Evolutionary conservation across 2,329 filamentous ascomycete species (phyloP).

Genomic region (Pseudocercospora ulei): DNA sequence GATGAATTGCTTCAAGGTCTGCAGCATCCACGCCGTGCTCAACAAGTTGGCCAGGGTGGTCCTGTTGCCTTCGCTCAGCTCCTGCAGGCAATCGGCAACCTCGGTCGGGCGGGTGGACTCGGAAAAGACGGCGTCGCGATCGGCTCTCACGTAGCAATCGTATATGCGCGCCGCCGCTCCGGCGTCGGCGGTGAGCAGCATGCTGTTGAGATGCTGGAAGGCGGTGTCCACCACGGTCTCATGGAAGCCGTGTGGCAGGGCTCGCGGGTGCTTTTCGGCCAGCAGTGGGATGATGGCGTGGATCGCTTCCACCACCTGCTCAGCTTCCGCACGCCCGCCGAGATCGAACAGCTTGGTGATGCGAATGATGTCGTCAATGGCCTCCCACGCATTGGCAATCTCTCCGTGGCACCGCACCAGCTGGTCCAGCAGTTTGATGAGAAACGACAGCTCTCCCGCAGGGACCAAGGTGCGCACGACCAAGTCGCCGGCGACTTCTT

Average conservation of each 20-base stretch:
- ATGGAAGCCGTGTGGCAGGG: conserved; percentile 27
- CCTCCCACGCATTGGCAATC: conserved; percentile 21
- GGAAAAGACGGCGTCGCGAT: conserved; percentile 21
- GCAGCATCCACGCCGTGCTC: conserved; percentile 59
- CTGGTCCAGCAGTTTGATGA: conserved; percentile 15
- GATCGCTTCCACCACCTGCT: conserved; percentile 21
- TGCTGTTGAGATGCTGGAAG: conserved; percentile 4
- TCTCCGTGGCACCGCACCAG: conserved; percentile 16
- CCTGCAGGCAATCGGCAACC: conserved; percentile 10
- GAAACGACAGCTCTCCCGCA: conserved; percentile 1
- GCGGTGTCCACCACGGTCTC: conserved; percentile 13
- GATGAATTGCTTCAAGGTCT: conserved; percentile 60
- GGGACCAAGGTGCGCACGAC: too few species aligned
- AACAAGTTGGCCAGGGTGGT: conserved; percentile 41
- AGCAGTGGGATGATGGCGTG: conserved; percentile 26
- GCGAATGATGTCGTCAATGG: conserved; percentile 22
- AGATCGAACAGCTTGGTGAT: conserved; percentile 11
- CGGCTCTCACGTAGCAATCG: conserved; percentile 22
- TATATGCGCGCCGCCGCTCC: conserved; percentile 18
- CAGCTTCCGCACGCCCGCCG: conserved; percentile 11
- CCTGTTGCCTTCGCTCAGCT: conserved; percentile 17
- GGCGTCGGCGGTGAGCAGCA: conserved; percentile 8
- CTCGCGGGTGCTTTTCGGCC: conserved; percentile 30
- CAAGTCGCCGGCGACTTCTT: background rate
- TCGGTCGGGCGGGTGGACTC: conserved; percentile 8